Conservation (phyloP, 2,329 filamentous ascomycete genomes). For the Dryadomyces quercus-mongolicae region DNA sequence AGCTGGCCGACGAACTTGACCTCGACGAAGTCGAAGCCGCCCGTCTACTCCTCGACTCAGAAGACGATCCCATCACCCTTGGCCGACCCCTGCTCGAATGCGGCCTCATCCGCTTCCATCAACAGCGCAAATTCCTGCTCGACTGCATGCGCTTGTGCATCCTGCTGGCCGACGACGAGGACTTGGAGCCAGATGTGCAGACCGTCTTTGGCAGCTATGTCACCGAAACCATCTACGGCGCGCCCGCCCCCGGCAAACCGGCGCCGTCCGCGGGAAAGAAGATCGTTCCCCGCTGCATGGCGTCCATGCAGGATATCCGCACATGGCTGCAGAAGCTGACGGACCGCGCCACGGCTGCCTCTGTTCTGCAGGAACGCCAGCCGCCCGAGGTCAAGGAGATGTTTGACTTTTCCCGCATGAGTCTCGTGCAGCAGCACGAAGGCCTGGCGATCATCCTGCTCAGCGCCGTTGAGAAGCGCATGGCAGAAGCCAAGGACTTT, state of each 20-base stretch:
- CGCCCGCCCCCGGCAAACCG: constrained; percentile 27
- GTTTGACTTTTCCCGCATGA: constrained; percentile 67
- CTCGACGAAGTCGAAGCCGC: constrained; percentile 83
- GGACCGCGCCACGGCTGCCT: constrained; percentile 64
- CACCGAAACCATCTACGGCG: constrained; percentile 44
- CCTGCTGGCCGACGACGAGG: constrained; percentile 50
- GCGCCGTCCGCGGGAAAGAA: constrained; percentile 35
- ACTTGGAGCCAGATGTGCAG: constrained; percentile 36
- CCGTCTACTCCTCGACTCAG: constrained; percentile 60
- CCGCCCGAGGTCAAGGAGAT: constrained; percentile 59
- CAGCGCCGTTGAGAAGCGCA: constrained; percentile 64
- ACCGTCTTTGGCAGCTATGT: constrained; percentile 40
- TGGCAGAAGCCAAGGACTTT: constrained; percentile 61
- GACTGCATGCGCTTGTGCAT: constrained; percentile 75
- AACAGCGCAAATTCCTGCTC: constrained; percentile 69
- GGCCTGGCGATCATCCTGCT: constrained; percentile 69
- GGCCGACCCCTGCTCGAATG: constrained; percentile 66
- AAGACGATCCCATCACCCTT: constrained; percentile 54
- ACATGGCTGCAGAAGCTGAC: constrained; percentile 61
- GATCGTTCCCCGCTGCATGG: constrained; percentile 64
- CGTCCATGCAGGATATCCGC: constrained; percentile 65
- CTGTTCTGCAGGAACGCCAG: constrained; percentile 55
- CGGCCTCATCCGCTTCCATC: constrained; percentile 78
- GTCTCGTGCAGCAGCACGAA: constrained; percentile 82
- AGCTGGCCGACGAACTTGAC: constrained; percentile 78